Evolutionary conservation across 768 basidiomycete genomes (phyloP), one percentile per base, ranked within the genome.

Genomic region (Mycena chlorophos): DNA sequence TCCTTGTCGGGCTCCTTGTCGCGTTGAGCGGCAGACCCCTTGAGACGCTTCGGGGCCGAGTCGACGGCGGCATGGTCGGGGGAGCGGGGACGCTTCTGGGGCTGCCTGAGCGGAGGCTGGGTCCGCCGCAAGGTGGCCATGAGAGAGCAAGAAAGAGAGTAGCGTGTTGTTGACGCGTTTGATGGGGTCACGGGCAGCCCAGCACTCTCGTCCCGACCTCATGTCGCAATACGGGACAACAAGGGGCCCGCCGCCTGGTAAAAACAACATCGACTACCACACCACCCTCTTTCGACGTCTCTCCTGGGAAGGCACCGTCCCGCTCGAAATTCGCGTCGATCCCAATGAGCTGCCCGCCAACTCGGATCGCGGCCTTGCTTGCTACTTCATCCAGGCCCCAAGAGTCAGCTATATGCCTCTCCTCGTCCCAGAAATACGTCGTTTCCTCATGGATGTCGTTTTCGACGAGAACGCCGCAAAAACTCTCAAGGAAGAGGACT

Each of bases 391-490:
- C 50, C 90, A 92, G 71, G 95, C 91, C 5, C 90, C 95, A 30
- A 82, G 97, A 51, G 88, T 98, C 66, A 87, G 87, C 72, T 99
- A 98, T 73, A 85, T 99, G 30, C 92, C 97, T 13, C 78, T 98
- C 25, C 73, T 98, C 43, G 82, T 98, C 66, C 88, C 93, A 3
- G 93, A 97, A 66, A 83, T 99, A 55, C 83, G 88, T 55, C 82
- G 86, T 63, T 93, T 93, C 71, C 79, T 98, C 58, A 86, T 91
- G 77, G 91, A 97, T 61, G 86, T 98, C 52, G 91, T 95, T 13
- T 88, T 98, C 65, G 93, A 97, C 66, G 94, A 96, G 65, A 79
- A 83, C 30, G 86, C 88, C 27, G 85, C 85, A 4, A 86, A 86
- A 57, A 64, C 78, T 10, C 72, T 95, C 56, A 89, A 89, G 66